Conservation (phyloP, 108 stramenopile species). For the Fragilaria crotonensis region DNA sequence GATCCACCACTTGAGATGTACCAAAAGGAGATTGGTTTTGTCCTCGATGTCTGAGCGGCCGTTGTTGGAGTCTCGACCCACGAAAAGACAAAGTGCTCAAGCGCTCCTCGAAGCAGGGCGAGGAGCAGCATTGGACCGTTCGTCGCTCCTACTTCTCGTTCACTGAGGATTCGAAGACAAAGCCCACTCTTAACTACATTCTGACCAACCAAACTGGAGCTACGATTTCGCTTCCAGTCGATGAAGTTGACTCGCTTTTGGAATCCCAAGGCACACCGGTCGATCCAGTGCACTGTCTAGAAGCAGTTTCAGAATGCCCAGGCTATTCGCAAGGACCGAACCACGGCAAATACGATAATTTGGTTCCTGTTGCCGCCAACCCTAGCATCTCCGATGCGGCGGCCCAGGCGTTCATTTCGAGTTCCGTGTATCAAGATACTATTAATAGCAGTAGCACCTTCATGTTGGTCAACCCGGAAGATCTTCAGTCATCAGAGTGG, state of each 20-base stretch:
- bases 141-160: not conserved
- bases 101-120: no score
- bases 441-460: conserved; percentile 45
- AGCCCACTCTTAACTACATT: not conserved
- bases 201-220: not conserved
- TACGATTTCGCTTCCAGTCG: not conserved
- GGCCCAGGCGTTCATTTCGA: conserved; percentile 58
- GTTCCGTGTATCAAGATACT: conserved; percentile 67
- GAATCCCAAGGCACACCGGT: conserved; percentile 16
- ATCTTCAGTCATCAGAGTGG: conserved; percentile 69
- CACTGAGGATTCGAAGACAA: not conserved
- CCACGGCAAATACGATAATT: conserved; percentile 36
- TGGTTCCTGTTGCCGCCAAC: conserved; percentile 66
- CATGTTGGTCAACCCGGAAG: conserved; percentile 44
- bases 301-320: conserved; percentile 68
- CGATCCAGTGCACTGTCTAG: conserved; percentile 47
- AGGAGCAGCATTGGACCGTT: not conserved
- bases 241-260: not conserved
- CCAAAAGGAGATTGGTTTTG: conserved; percentile 89
- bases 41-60: conserved; percentile 62
- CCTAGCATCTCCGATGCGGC: conserved; percentile 72
- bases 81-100: no score
- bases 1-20: conserved; percentile 62
- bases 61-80: conserved; percentile 80
- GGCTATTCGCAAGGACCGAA: conserved; percentile 69